Evolutionary conservation across 2,329 filamentous ascomycete genomes (phyloP), one percentile per base, ranked within the genome.

Genomic region (Scedosporium minutisporum): DNA sequence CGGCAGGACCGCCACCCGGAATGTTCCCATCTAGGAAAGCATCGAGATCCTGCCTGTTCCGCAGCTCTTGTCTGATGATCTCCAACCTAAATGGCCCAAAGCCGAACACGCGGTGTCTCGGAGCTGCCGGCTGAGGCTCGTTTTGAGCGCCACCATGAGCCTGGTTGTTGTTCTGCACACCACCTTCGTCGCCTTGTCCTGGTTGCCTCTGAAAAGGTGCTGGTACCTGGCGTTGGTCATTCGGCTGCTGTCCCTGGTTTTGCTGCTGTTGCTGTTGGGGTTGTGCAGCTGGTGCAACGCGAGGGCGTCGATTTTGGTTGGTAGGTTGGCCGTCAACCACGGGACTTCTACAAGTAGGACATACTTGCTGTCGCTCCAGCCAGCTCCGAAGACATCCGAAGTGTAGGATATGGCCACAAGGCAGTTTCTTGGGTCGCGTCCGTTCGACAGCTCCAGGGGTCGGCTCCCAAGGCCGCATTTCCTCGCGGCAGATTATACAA

Each of bases 291-390:
- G 64, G 29, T 48, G 65, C 6, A 62, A 61, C 18, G 62, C 57
- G 16, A 55, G 65, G 7, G 58, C 65, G 2, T 70, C 71, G 27
- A 75, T 65, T 55, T 23, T 23, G 44, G 18, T 48, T 18, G 16
- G 51, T 10, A n/a, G 51, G 10, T 16, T 69, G 68, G 44, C 70
- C 76, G 2, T 82, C 81, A 44, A 91, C 89, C 16, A 96, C 95
- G 16, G 93, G 87, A 60, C 90, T 85, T 68, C 95, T 86, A 73
- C 95, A 99, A 2, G 92, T 99, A 6, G 95, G 95, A 72, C 95
- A 99, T 41, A 96, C 93, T 76, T 99, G 95, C 74, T 99, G 95
- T 66, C 95, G 83, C 78, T 99, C 95, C 29, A 99, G 82, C 95
- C 95, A 99, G 73, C 93, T 96, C 74, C 95, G 91, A 63, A 99